phyloP scores from a whole-genome alignment of 257 asterid genomes.

The Fraxinus anomala region DNA sequence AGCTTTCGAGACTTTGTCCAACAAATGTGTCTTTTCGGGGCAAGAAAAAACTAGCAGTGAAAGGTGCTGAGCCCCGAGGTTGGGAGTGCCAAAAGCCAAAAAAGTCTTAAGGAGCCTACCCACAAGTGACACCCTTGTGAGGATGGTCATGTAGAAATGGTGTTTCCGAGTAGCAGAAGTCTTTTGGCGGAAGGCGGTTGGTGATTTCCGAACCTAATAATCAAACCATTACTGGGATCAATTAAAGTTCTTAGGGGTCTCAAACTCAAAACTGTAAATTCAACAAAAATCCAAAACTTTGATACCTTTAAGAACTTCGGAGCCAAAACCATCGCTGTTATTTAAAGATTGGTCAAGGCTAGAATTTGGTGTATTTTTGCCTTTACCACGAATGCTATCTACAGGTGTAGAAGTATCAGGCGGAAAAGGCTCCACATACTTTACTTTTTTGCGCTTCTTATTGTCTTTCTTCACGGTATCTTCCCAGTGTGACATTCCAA shows the following conservation, averaged over 20 bases:
- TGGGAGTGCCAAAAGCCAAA: not conserved
- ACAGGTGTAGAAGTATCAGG: conserved; percentile 37
- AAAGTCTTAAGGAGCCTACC: conserved; percentile 32
- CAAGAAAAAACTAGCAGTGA: not conserved
- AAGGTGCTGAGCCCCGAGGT: not conserved
- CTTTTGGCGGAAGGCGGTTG: conserved; percentile 34
- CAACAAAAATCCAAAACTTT: not conserved
- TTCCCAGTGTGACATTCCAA: conserved; percentile 30
- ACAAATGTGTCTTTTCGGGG: not conserved
- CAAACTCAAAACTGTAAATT: not conserved
- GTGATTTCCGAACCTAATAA: conserved; percentile 48
- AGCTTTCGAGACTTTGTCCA: conserved; percentile 1
- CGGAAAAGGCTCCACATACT: conserved; percentile 52
- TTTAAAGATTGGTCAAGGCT: conserved; percentile 29
- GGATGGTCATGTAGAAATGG: conserved; percentile 52
- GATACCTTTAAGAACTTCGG: conserved; percentile 51
- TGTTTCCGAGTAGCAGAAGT: conserved; percentile 38
- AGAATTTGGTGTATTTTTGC: conserved; percentile 26
- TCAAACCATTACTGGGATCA: conserved; percentile 7
- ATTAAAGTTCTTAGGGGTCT: not conserved
- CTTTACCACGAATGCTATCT: conserved; percentile 25
- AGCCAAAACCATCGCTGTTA: conserved; percentile 39
- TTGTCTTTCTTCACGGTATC: conserved; percentile 46
- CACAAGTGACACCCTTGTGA: conserved; percentile 51
- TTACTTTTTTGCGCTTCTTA: conserved; percentile 48